These are phyloP conservation scores for Penicillium salamii DNA, from an alignment of 495 filamentous ascomycete genomes.

Conservation along the genomic window DNA sequence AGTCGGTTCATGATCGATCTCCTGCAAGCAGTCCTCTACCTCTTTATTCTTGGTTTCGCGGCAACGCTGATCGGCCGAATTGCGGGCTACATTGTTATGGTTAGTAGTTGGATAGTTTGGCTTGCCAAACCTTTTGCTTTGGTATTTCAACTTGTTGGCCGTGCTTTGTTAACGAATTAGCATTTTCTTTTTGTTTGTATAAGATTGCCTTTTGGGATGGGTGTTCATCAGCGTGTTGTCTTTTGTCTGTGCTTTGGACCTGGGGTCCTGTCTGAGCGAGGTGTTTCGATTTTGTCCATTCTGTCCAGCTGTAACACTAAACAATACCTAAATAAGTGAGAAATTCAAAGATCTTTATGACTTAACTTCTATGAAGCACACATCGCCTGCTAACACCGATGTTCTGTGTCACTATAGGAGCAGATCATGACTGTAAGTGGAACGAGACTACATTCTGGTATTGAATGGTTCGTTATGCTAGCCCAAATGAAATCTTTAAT, in stretches of 20 bases:
- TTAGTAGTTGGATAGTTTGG: conserved; percentile 44
- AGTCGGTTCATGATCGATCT: conserved; percentile 30
- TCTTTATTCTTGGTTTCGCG: conserved; percentile 34
- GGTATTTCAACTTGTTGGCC: conserved; percentile 29
- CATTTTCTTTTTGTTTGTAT: background rate
- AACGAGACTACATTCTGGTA: conserved; percentile 6
- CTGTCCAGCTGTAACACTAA: background rate
- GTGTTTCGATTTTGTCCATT: background rate
- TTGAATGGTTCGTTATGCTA: conserved; percentile 9
- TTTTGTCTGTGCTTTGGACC: background rate
- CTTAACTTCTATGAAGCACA: too few species aligned
- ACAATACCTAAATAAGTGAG: conserved; percentile 1
- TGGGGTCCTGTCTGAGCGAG: too few species aligned
- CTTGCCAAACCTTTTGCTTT: conserved; percentile 39
- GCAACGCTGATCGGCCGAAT: conserved; percentile 31
- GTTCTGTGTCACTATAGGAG: background rate
- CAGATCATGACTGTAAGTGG: background rate
- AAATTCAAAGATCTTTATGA: background rate
- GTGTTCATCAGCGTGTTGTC: background rate
- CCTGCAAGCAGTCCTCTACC: conserved; percentile 36
- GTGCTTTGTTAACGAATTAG: conserved; percentile 21
- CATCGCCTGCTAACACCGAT: background rate
- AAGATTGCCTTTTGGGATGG: background rate
- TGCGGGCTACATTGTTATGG: conserved; percentile 34
- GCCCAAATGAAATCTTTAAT: background rate